Percentiles rank a stretch among this genome's conserved stretches.
phyloP scores from a whole-genome alignment of 805 yeast genomes.

The Brettanomyces naardenensis region DNA sequence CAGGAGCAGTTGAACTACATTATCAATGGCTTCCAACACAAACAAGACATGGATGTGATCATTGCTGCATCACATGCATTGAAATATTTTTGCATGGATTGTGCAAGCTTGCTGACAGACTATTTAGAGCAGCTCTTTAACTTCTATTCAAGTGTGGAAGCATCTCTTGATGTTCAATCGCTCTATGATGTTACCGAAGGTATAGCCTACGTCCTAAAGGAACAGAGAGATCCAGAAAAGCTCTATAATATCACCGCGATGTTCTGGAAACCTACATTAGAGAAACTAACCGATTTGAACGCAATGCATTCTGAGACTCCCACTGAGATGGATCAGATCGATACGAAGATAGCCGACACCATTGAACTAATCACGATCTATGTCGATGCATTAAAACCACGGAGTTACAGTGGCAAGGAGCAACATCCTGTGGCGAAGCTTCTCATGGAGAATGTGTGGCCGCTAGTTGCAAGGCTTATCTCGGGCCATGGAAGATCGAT shows the following conservation, averaged over 20 bases:
- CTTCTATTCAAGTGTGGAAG: constrained; percentile 53
- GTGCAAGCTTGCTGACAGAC: constrained; percentile 55
- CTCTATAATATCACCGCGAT: constrained; percentile 46
- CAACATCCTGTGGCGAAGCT: constrained; percentile 44
- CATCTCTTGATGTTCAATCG: constrained; percentile 57
- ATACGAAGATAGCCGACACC: constrained; percentile 55
- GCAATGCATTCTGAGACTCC: constrained; percentile 8
- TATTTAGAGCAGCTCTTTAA: constrained; percentile 69
- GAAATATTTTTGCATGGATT: constrained; percentile 92
- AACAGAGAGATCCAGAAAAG: constrained; percentile 42
- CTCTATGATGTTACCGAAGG: constrained; percentile 83
- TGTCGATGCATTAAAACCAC: constrained; percentile 47
- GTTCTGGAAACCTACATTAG: constrained; percentile 62
- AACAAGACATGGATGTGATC: constrained; percentile 39
- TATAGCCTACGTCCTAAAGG: constrained; percentile 69
- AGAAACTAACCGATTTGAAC: constrained; percentile 28
- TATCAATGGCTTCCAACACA: constrained; percentile 55
- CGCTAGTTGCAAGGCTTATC: constrained; percentile 41
- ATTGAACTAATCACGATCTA: constrained; percentile 62
- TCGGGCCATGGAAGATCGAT: constrained; percentile 49
- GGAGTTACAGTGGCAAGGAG: constrained; percentile 23
- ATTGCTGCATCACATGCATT: constrained; percentile 90
- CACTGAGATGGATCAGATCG: constrained; percentile 27
- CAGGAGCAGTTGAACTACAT: constrained; percentile 82
- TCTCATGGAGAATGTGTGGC: constrained; percentile 51